phyloP scores from a whole-genome alignment of 148 eudicot species.

The Spergularia bocconei region DNA sequence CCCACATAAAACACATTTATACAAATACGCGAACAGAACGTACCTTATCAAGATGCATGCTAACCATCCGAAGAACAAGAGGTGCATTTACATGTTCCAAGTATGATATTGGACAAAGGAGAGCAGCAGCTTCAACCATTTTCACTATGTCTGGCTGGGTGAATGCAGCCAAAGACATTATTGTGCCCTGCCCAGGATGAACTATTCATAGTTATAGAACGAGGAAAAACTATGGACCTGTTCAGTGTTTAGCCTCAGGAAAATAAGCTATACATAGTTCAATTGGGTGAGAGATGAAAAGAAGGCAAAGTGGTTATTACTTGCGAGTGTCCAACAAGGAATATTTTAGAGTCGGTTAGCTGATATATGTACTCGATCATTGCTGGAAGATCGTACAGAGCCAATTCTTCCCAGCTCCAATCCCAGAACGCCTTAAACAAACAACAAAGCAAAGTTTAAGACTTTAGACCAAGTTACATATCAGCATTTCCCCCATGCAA shows the following conservation, averaged over 20 bases:
- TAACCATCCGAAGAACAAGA: constrained; percentile 66
- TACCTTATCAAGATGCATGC: constrained; percentile 84
- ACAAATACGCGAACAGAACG: not conserved
- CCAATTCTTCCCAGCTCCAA: constrained; percentile 99
- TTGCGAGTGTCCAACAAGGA: constrained; percentile 95
- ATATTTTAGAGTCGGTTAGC: constrained; percentile 52
- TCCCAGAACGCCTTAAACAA: constrained; percentile 81
- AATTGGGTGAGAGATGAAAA: not conserved
- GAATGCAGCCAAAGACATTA: constrained; percentile 88
- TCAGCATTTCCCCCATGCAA: not conserved
- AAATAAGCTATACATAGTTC: not conserved
- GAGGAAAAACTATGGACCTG: not conserved
- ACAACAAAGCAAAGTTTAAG: not conserved
- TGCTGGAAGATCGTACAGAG: constrained; percentile 71
- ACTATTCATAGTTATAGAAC: not conserved
- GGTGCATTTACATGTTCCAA: constrained; percentile 73
- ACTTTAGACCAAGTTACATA: not conserved
- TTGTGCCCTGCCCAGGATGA: constrained; percentile 67
- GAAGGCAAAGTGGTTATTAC: constrained; percentile 33
- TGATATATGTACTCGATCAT: constrained; percentile 59
- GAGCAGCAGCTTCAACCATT: constrained; percentile 92
- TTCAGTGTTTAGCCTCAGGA: not conserved
- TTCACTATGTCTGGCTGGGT: constrained; percentile 71
- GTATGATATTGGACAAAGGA: constrained; percentile 90
- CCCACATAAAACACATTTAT: not conserved